phyloP scores from a whole-genome alignment of 306 rosid species.

The Trifolium repens region DNA sequence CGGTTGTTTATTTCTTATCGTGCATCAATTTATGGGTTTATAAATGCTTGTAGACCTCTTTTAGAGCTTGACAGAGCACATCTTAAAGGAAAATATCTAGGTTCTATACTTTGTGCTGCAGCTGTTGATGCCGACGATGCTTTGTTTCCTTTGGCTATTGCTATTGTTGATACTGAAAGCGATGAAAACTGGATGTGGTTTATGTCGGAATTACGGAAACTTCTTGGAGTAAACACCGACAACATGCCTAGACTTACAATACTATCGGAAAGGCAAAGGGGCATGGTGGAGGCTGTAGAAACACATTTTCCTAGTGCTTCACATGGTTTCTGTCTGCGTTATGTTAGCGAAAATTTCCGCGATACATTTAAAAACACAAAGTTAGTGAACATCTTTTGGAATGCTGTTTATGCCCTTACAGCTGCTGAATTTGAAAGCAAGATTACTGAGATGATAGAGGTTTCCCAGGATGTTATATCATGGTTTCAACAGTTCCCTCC shows the following conservation, averaged over 20 bases:
- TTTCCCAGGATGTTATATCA: slow-evolving; percentile 76
- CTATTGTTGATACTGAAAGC: slow-evolving; percentile 85
- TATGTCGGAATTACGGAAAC: slow-evolving; percentile 95
- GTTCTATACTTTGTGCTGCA: slow-evolving; percentile 84
- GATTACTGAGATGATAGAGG: slow-evolving; percentile 85
- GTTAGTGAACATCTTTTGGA: slow-evolving; percentile 95
- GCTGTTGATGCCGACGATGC: slow-evolving; percentile 95
- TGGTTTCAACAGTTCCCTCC: slow-evolving; percentile 96
- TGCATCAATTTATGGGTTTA: slow-evolving; percentile 91
- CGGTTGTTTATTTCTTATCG: slow-evolving; percentile 86
- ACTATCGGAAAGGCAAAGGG: slow-evolving; percentile 87
- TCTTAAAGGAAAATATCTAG: slow-evolving; percentile 93
- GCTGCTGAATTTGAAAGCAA: slow-evolving; percentile 90
- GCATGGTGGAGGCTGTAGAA: slow-evolving; percentile 84
- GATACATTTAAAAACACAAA: slow-evolving; percentile 95
- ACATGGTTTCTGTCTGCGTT: slow-evolving; percentile 91
- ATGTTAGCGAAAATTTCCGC: slow-evolving; percentile 88
- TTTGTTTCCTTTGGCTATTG: slow-evolving; percentile 88
- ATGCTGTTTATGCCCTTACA: slow-evolving; percentile 97
- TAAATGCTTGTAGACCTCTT: slow-evolving; percentile 97
- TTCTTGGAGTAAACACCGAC: slow-evolving; percentile 94
- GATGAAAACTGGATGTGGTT: slow-evolving; percentile 99
- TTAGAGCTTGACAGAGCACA: slow-evolving; percentile 90
- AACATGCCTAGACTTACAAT: slow-evolving; percentile 95
- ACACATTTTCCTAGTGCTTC: slow-evolving; percentile 94